phyloP scores from a whole-genome alignment of 2,329 filamentous ascomycete genomes.

The Microdochium trichocladiopsis region DNA sequence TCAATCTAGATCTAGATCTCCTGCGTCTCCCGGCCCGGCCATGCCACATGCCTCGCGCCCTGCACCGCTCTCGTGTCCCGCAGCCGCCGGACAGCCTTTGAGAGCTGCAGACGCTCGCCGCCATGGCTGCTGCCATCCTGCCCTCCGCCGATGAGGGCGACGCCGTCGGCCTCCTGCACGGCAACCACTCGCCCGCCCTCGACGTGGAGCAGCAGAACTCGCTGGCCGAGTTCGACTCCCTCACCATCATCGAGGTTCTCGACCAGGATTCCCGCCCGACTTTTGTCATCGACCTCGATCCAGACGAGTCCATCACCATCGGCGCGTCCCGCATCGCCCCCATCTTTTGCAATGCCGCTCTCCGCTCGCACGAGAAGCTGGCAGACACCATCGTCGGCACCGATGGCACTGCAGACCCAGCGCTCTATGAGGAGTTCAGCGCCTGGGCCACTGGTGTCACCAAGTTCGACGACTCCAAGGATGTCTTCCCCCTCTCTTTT shows the following conservation, averaged over 20 bases:
- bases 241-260: constrained; percentile 20
- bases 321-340: constrained; percentile 16
- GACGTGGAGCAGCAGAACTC: constrained; percentile 5
- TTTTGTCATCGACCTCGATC: constrained; percentile 29
- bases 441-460: constrained; percentile 32
- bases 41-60: too few relatives aligned
- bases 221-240: constrained; percentile 11
- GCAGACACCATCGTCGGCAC: constrained; percentile 17
- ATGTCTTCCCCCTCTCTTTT: constrained; percentile 34
- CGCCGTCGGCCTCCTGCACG: background rate
- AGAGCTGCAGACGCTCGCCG: background rate
- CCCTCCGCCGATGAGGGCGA: background rate
- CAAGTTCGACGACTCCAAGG: constrained; percentile 32
- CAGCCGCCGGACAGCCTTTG: background rate
- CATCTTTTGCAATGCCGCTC: constrained; percentile 27
- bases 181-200: background rate
- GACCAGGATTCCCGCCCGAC: constrained; percentile 28
- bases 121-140: background rate
- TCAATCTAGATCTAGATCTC: background rate
- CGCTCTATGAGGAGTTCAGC: constrained; percentile 27
- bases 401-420: background rate
- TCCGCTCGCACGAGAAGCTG: constrained; percentile 23
- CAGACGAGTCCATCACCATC: constrained; percentile 16
- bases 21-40: too few relatives aligned
- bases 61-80: background rate